phyloP scores from a whole-genome alignment of 345 rosid species.

The Corchorus olitorius region DNA sequence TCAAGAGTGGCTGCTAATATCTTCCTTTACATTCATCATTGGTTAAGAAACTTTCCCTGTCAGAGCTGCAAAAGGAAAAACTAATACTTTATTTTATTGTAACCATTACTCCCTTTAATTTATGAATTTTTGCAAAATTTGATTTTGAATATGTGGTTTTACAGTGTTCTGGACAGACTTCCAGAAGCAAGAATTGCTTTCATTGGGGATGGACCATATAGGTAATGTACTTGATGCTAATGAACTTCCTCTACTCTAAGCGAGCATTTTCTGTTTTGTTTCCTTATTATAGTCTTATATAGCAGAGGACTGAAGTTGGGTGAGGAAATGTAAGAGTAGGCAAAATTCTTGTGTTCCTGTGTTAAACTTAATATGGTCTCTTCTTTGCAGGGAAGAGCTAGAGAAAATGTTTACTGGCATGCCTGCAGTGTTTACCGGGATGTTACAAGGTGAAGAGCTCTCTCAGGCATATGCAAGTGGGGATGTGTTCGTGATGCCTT shows the following conservation, averaged over 20 bases:
- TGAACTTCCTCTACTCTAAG: constrained; percentile 15
- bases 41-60: not conserved
- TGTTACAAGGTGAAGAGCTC: constrained; percentile 87
- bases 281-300: not conserved
- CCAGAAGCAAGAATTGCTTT: constrained; percentile 90
- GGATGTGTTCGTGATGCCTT: constrained; percentile 94
- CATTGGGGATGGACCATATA: constrained; percentile 94
- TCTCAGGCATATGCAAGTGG: constrained; percentile 98
- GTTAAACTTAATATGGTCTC: constrained; percentile 7
- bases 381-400: constrained; percentile 70
- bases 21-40: not conserved
- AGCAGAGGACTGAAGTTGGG: not conserved
- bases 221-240: constrained; percentile 42
- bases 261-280: too few relatives aligned
- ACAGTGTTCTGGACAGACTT: constrained; percentile 92
- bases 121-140: constrained; percentile 1
- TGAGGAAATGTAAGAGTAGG: not conserved
- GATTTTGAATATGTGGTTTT: constrained; percentile 25
- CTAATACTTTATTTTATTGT: not conserved
- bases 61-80: not conserved
- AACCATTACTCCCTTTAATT: not conserved
- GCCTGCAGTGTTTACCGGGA: constrained; percentile 94
- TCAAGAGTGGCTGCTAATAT: not conserved
- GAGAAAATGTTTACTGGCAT: constrained; percentile 78
- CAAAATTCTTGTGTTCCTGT: not conserved